Conservation (phyloP, 2,329 filamentous ascomycete genomes). For the Alternaria metachromatica region DNA sequence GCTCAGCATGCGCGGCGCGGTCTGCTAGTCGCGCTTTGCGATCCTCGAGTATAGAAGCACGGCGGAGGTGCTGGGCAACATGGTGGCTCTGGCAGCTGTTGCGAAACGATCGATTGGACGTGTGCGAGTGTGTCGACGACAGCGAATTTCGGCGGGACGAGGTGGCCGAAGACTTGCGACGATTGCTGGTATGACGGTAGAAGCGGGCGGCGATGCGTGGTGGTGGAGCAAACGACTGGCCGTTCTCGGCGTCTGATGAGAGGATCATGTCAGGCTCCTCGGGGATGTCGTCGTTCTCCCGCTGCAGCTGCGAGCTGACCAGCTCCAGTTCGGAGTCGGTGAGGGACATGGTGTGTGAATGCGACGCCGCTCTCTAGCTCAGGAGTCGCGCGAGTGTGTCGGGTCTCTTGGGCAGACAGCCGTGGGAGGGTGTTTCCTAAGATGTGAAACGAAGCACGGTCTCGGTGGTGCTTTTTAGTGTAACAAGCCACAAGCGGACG, state of each 20-base stretch:
- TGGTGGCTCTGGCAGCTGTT: constrained; percentile 73
- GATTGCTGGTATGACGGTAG: constrained; percentile 69
- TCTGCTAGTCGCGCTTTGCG: constrained; percentile 81
- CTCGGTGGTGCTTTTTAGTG: constrained; percentile 27
- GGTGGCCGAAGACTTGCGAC: constrained; percentile 76
- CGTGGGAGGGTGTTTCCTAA: constrained; percentile 13
- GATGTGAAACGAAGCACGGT: constrained; percentile 43
- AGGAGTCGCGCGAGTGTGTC: constrained; percentile 31
- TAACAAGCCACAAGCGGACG: constrained; percentile 27
- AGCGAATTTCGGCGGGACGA: constrained; percentile 82
- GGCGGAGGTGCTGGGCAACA: constrained; percentile 78
- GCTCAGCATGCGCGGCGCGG: constrained; percentile 81
- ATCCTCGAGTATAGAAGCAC: constrained; percentile 80
- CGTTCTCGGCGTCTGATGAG: constrained; percentile 48
- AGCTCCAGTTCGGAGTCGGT: constrained; percentile 45
- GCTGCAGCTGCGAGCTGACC: constrained; percentile 35
- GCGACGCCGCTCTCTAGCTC: background rate
- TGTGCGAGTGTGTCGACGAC: constrained; percentile 75
- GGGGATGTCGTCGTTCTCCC: constrained; percentile 49
- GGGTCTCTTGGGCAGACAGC: constrained; percentile 14
- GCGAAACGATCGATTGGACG: constrained; percentile 65
- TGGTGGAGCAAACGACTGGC: constrained; percentile 67
- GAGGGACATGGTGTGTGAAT: constrained; percentile 32
- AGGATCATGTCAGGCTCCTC: constrained; percentile 51
- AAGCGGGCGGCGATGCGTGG: constrained; percentile 81